Evolutionary conservation across 2,329 filamentous ascomycete genomes (phyloP).

Genomic region (Aureobasidium sp.): DNA sequence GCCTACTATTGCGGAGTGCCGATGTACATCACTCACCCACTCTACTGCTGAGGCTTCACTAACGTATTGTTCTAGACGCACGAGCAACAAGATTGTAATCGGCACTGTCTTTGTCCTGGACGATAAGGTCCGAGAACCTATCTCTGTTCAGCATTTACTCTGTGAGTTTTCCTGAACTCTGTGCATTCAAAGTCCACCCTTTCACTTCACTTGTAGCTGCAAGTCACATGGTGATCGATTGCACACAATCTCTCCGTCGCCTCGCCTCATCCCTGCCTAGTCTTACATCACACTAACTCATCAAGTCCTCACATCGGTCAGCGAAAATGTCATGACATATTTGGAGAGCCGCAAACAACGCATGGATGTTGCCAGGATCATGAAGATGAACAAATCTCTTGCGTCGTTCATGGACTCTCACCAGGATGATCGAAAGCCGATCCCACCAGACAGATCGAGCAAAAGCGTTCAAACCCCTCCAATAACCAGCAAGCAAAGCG

Average conservation of each 20-base stretch:
- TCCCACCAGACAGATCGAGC: not conserved
- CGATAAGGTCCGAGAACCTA: constrained; percentile 27
- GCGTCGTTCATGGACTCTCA: constrained; percentile 29
- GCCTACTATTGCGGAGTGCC: constrained; percentile 39
- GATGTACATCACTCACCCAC: constrained; percentile 17
- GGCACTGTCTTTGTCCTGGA: constrained; percentile 36
- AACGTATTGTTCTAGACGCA: constrained; percentile 22
- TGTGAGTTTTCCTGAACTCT: constrained; percentile 23
- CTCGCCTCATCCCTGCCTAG: no score
- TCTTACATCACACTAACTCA: constrained; percentile 38
- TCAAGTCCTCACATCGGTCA: constrained; percentile 64
- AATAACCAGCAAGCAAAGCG: not conserved
- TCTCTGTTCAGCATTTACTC: constrained; percentile 18
- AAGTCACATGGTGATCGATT: not conserved
- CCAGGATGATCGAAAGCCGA: not conserved
- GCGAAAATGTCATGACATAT: constrained; percentile 49
- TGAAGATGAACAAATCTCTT: constrained; percentile 31
- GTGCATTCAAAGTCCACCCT: not conserved
- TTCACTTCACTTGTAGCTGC: not conserved
- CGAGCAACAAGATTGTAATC: constrained; percentile 37
- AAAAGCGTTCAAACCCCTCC: not conserved
- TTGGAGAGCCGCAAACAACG: constrained; percentile 38
- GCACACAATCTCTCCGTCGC: not conserved
- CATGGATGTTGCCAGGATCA: constrained; percentile 33
- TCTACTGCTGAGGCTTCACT: no score